Evolutionary conservation across 164 flowering plant genomes (phyloP), one percentile per base, ranked within the genome.

Genomic region (Dillenia suffruticosa): DNA sequence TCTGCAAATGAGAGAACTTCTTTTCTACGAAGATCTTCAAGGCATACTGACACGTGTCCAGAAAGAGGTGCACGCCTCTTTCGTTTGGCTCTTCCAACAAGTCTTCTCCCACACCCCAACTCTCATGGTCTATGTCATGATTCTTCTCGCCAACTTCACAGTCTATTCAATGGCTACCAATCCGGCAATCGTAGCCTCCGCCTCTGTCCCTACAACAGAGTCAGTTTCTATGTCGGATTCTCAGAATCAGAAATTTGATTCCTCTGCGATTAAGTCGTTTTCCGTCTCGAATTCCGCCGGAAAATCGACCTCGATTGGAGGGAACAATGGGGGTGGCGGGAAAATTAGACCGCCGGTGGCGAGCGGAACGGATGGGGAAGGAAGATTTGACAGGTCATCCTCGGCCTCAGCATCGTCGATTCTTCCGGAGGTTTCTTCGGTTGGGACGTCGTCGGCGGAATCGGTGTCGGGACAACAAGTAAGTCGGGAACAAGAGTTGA

Each of bases 61-160:
- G 67, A 72, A 55, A 13, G 98, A 93, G 55, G 80, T 90, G 74
- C 78, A 90, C 55, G 94, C 88, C 0, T 87, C 98, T 0, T 93
- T 93, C 49, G 97, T 90, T 8, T 93, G 98, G 97, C 63, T 93
- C 12, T 93, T 93, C 53, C 88, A 89, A 57, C 94, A 88, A 61
- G 88, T 90, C 12, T 94, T 91, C 69, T 91, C 97, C 0, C 89
- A 77, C 15, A 94, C 97, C 0, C 97, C 97, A 0, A 84, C 97
- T 9, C 79, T 90, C 44, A 94, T 94, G 97, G 84, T 91, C 43
- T 91, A 73, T 44, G 88, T 94, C 12, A 94, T 94, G 98, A 89
- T 94, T 49, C 81, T 94, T 26, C 73, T 94, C 0, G 97, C 98
- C 0, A 94, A 94, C 46, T 94, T 83, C 75, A 84, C 97, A 4